Percentiles rank a stretch among this genome's conserved stretches.
phyloP scores from a whole-genome alignment of 768 basidiomycete genomes.

The Mycena vitilis region DNA sequence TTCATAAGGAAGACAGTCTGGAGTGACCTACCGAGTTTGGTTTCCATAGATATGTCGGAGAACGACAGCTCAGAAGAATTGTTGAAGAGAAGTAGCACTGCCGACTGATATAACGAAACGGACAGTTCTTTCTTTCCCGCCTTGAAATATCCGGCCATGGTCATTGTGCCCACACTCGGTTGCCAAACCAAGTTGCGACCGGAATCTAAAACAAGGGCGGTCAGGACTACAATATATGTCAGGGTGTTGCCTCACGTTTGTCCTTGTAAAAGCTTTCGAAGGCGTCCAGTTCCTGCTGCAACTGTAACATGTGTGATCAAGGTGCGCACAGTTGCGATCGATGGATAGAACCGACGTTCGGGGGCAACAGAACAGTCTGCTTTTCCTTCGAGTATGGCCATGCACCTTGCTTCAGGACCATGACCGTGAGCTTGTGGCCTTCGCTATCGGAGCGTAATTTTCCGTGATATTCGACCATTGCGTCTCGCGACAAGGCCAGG shows the following conservation, averaged over 20 bases:
- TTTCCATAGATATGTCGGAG: conserved; percentile 73
- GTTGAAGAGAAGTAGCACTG: conserved; percentile 91
- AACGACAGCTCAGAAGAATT: conserved; percentile 69
- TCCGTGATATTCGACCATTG: conserved; percentile 73
- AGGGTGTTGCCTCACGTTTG: conserved; percentile 67
- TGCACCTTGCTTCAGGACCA: conserved; percentile 88
- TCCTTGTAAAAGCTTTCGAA: conserved; percentile 81
- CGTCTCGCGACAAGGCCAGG: conserved; percentile 79
- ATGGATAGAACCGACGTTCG: conserved; percentile 51
- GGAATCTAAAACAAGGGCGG: conserved; percentile 6
- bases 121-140: conserved; percentile 85
- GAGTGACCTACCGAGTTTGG: conserved; percentile 74
- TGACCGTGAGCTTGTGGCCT: conserved; percentile 70
- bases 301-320: conserved; percentile 53
- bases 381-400: conserved; percentile 83
- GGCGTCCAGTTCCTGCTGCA: conserved; percentile 74
- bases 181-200: conserved; percentile 76
- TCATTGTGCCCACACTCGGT: conserved; percentile 87
- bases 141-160: conserved; percentile 76
- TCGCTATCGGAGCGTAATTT: conserved; percentile 52
- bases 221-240: background rate
- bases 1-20: conserved; percentile 2
- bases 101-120: conserved; percentile 90
- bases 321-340: conserved; percentile 22
- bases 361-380: conserved; percentile 64